These are phyloP conservation scores for Botrytis elliptica DNA, from an alignment of 2,329 filamentous ascomycete genomes.

Conservation along the genomic window DNA sequence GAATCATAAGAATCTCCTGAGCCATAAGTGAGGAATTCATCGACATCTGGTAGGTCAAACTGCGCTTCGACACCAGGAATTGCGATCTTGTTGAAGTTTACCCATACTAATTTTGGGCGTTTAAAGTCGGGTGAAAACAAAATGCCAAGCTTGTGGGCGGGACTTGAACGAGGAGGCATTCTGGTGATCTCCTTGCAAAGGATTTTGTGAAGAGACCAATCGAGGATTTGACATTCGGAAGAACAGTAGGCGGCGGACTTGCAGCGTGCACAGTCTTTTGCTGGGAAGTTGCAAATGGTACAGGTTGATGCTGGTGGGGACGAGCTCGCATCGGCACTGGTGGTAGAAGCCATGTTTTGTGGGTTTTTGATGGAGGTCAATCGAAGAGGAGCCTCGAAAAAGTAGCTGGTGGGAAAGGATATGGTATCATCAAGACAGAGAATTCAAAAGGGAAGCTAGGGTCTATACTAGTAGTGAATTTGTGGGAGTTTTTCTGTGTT, in stretches of 20 bases:
- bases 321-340: too few species aligned
- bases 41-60: background rate
- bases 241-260: background rate
- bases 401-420: background rate
- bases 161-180: background rate
- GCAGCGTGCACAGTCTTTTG: background rate
- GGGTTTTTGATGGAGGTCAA: background rate
- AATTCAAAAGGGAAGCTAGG: background rate
- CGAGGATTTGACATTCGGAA: background rate
- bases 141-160: background rate
- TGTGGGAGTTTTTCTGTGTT: background rate
- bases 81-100: background rate
- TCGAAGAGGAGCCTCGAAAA: background rate
- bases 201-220: slow-evolving; percentile 1
- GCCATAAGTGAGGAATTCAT: background rate
- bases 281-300: background rate
- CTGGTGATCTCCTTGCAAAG: background rate
- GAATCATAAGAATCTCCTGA: background rate
- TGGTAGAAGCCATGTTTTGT: background rate
- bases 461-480: background rate
- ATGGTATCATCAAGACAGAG: background rate
- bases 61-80: background rate
- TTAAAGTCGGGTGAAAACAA: background rate
- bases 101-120: background rate
- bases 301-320: background rate